Evolutionary conservation across 129 eudicot genomes (phyloP), one percentile per base, ranked within the genome.

Genomic region (Helianthus tuberosus): DNA sequence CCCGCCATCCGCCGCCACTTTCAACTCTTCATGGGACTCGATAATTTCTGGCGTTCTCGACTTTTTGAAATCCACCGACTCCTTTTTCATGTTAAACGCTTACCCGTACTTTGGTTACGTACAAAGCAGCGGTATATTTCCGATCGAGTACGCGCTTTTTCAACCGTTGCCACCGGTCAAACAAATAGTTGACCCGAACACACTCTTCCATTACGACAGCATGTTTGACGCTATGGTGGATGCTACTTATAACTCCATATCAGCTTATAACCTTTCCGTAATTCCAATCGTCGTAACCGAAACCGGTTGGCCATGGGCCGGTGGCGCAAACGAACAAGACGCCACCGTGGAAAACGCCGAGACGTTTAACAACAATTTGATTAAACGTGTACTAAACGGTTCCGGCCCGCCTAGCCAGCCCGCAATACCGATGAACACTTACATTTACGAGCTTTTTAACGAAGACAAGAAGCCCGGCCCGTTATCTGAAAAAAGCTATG

Each of bases 161-260:
- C 75, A 79, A 50, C 86, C 84, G 15, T 79, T 91, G 16, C n/a
- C 87, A 3, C 69, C 90, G 9, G 96, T 83, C 47, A 91, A 91
- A 69, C 96, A 86, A 68, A 91, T 91, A 41, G 97, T 91, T 64
- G 97, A 91, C 82, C 96, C 97, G 14, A 89, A 89, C 35, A 91
- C 97, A 39, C 84, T 88, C 54, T 85, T 82, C 41, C 96, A 89
- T 60, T 91, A 91, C 64, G 81, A 84, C 51, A 91, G 90, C 75
- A 91, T 91, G 97, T 91, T 91, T 83, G 97, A 91, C 68, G 90
- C 96, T 60, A 84, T 91, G 93, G 88, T 91, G 78, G 97, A 91
- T 77, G 97, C 96, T 59, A 59, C 89, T 69, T 91, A 91, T 70
- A 77, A 80, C 75, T 83, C 97, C 14, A 86, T 91, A 32, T 80